Conservation (phyloP, 768 basidiomycete species). For the Leccinum disarticulatum region DNA sequence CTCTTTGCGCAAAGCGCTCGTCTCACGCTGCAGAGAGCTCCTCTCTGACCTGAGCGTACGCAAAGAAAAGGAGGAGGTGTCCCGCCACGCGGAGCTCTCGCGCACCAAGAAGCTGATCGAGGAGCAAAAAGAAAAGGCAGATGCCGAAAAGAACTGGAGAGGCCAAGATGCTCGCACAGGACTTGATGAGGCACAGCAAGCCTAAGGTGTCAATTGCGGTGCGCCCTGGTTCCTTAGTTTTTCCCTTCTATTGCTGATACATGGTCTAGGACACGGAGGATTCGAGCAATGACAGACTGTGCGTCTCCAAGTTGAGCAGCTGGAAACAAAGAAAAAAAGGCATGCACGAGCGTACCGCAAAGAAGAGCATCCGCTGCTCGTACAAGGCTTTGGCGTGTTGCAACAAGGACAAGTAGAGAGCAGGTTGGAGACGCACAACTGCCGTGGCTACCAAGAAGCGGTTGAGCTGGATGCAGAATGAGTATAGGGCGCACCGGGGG, state of each 20-base stretch:
- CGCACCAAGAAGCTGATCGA: slow-evolving; percentile 73
- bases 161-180: slow-evolving; percentile 74
- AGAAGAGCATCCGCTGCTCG: too few species aligned
- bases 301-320: too few species aligned
- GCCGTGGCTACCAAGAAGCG: too few species aligned
- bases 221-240: slow-evolving; percentile 27
- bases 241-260: neutral
- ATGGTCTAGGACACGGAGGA: slow-evolving; percentile 68
- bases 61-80: slow-evolving; percentile 66
- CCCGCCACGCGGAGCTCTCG: slow-evolving; percentile 66
- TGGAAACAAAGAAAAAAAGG: too few species aligned
- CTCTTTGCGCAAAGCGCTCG: too few species aligned
- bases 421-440: too few species aligned
- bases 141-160: slow-evolving; percentile 55
- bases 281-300: slow-evolving; percentile 69
- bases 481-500: too few species aligned
- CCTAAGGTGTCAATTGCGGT: slow-evolving; percentile 72
- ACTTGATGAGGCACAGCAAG: slow-evolving; percentile 67
- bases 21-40: too few species aligned
- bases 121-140: slow-evolving; percentile 55
- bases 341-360: too few species aligned
- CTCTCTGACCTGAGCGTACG: slow-evolving; percentile 60
- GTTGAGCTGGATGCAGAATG: too few species aligned
- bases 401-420: too few species aligned
- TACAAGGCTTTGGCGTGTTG: too few species aligned